These are phyloP conservation scores for Phytophthora hybrid DNA, from an alignment of 352 stramenopile species.

Conservation along the genomic window DNA sequence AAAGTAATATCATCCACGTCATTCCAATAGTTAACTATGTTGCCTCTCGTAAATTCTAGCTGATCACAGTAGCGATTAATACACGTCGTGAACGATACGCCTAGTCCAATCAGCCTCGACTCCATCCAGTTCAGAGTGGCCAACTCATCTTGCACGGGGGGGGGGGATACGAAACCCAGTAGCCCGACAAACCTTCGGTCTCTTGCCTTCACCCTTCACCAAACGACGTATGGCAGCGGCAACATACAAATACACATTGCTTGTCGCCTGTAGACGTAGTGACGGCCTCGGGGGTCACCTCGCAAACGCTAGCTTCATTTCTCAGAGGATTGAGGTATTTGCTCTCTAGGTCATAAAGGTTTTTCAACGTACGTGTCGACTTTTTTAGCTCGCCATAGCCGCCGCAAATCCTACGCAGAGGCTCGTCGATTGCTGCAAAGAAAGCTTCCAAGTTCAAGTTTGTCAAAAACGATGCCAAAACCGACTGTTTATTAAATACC, in stretches of 20 bases:
- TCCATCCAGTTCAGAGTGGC: constrained; percentile 18
- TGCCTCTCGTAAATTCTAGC: constrained; percentile 22
- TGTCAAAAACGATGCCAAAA: too few relatives aligned
- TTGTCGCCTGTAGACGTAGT: too few relatives aligned
- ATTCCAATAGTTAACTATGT: constrained; percentile 26
- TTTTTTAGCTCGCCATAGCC: constrained; percentile 9
- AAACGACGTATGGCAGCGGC: too few relatives aligned
- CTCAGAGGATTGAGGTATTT: too few relatives aligned
- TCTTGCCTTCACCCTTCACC: too few relatives aligned
- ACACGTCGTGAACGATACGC: constrained; percentile 18
- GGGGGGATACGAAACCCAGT: too few relatives aligned
- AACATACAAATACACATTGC: too few relatives aligned
- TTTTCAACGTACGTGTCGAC: neutral
- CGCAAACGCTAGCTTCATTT: too few relatives aligned
- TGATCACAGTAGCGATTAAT: constrained; percentile 11
- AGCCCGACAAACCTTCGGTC: too few relatives aligned
- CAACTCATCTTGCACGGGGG: constrained; percentile 1
- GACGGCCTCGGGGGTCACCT: too few relatives aligned
- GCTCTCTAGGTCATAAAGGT: neutral
- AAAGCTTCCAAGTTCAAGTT: neutral
- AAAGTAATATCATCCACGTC: neutral
- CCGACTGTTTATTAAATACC: too few relatives aligned
- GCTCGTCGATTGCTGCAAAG: constrained; percentile 8
- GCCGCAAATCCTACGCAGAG: constrained; percentile 8
- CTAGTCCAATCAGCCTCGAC: constrained; percentile 4